Evolutionary conservation across 2,329 filamentous ascomycete genomes (phyloP).

Genomic region (Alternaria sp.): DNA sequence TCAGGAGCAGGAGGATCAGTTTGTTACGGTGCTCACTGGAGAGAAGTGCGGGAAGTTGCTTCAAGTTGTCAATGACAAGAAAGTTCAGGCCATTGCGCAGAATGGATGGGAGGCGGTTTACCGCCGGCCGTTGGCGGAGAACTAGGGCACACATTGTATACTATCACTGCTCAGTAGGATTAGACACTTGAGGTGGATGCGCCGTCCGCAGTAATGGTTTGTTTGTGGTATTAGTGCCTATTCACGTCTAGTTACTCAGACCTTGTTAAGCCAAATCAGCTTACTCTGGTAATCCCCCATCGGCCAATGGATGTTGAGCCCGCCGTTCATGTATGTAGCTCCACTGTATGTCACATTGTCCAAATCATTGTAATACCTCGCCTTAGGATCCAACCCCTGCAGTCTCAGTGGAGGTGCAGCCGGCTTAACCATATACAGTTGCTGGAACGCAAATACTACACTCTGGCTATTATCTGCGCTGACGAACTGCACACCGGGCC

Average conservation of each 20-base stretch:
- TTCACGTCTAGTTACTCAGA: not conserved
- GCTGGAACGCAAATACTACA: slow-evolving; percentile 69
- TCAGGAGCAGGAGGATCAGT: not conserved
- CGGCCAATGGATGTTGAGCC: slow-evolving; percentile 63
- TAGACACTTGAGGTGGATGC: not conserved
- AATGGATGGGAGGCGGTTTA: slow-evolving; percentile 4
- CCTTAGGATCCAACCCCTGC: slow-evolving; percentile 64
- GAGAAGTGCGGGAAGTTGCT: slow-evolving; percentile 6
- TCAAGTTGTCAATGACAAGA: slow-evolving; percentile 5
- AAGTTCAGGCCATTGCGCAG: not conserved
- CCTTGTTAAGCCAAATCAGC: slow-evolving; percentile 64
- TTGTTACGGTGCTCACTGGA: not conserved
- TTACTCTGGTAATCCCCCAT: slow-evolving; percentile 65
- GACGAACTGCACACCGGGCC: slow-evolving; percentile 69
- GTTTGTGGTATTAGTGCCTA: not conserved
- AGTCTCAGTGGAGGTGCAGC: slow-evolving; percentile 62
- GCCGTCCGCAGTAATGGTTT: not conserved
- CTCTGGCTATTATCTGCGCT: slow-evolving; percentile 60
- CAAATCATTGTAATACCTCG: slow-evolving; percentile 62
- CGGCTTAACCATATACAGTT: slow-evolving; percentile 63
- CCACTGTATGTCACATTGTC: slow-evolving; percentile 64
- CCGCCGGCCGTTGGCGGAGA: not conserved
- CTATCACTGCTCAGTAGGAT: not conserved
- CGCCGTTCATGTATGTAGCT: slow-evolving; percentile 69
- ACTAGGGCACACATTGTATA: not conserved